Conservation (phyloP, 2,329 filamentous ascomycete species). For the Talaromyces sp. region DNA sequence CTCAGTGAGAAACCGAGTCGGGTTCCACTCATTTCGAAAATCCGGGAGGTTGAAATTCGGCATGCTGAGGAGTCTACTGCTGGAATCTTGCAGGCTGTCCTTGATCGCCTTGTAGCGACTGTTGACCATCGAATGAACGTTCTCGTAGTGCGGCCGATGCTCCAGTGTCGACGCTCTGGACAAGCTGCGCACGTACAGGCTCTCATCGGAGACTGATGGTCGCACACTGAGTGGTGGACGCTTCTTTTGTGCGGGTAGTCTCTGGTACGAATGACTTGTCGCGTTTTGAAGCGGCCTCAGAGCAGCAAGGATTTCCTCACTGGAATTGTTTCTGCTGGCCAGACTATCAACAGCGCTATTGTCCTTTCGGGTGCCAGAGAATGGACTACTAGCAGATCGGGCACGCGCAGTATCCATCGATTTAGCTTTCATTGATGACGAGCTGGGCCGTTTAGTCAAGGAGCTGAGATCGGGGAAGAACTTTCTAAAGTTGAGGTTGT, state of each 20-base stretch:
- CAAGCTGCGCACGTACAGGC: conserved; percentile 63
- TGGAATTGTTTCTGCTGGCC: conserved; percentile 6
- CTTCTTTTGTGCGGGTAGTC: conserved; percentile 20
- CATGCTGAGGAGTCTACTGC: conserved; percentile 55
- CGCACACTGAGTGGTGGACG: conserved; percentile 39
- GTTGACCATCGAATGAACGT: conserved; percentile 80
- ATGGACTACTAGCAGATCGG: conserved; percentile 4
- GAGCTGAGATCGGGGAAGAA: conserved; percentile 30
- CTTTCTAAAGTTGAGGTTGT: conserved; percentile 24
- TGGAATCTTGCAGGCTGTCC: conserved; percentile 80
- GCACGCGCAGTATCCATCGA: conserved; percentile 12
- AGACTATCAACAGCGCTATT: conserved; percentile 8
- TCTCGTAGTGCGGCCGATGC: conserved; percentile 72
- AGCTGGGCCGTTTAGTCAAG: conserved; percentile 24
- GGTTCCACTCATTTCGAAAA: conserved; percentile 30
- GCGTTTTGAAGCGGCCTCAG: conserved; percentile 23
- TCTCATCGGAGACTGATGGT: conserved; percentile 69
- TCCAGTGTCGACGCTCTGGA: conserved; percentile 78
- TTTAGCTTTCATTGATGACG: conserved; percentile 20
- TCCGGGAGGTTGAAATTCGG: conserved; percentile 38
- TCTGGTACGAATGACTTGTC: conserved; percentile 25
- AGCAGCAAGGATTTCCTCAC: conserved; percentile 29
- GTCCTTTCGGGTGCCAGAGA: conserved; percentile 7
- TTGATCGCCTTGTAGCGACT: conserved; percentile 83
- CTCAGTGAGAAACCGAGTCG: conserved; percentile 27